Base-by-base conservation (phyloP, 139 green algal species). In the Micromonas pusilla region DNA sequence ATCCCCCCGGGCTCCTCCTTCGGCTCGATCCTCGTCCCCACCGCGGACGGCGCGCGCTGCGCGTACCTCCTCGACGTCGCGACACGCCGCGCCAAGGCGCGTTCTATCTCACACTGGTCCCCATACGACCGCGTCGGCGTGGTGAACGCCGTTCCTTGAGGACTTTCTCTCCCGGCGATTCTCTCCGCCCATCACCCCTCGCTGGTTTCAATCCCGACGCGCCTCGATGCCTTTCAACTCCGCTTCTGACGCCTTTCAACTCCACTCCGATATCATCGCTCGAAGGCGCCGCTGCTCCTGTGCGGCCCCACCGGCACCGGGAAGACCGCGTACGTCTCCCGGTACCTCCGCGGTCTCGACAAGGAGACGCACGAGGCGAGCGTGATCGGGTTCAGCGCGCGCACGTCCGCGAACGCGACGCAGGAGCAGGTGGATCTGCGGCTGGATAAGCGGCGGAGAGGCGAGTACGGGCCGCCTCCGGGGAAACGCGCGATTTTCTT, bases 341-440 rank as follows among this genome's bases (percentile, higher is more conserved):
- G 64, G 25, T 77, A 70, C 37, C 81, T 93, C 30, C 77, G 82
- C 53, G 65, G 30, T 3, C 33, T 92, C 68, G 84, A 90, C 81
- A 89, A 86, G 80, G 39, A 67, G 1, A n/a, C 70, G 63, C 92
- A 84, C 77, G 72, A 65, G 30, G 86, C 80, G 83, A 89, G 91
- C 77, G 79, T 86, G 73, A 90, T 84, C n/a, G 88, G 85, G 16
- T 92, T 94, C 82, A 86, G 72, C 63, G 90, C 90, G 52, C 89
- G 91, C 62, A 94, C 89, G 13, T 88, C 79, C 71, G 86, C 87
- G 60, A 94, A 94, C 80, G 86, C 77, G 75, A 84, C 81, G 31
- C 85, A 92, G 85, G 89, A 93, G 77, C 91, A 91, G 80, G 91
- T 93, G 52, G 89, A 93, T 68, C n/a, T 16, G 57, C 84, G 80